phyloP scores from a whole-genome alignment of 1,139 yeast genomes.

The Debaryomyces fabryi region DNA sequence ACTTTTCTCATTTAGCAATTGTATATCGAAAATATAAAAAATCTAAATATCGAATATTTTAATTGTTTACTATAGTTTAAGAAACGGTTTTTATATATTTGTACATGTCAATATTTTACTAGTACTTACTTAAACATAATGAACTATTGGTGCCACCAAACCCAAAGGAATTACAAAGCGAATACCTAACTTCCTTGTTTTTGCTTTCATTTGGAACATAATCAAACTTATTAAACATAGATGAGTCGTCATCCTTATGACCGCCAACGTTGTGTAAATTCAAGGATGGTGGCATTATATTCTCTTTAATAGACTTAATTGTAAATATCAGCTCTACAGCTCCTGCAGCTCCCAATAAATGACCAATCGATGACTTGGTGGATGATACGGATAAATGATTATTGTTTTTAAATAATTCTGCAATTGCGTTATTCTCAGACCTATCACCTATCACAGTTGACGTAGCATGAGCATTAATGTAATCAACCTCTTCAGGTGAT shows the following conservation, averaged over 20 bases:
- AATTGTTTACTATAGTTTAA: too few species aligned
- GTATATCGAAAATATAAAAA: not conserved
- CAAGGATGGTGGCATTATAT: slow-evolving; percentile 75
- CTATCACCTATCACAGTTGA: slow-evolving; percentile 87
- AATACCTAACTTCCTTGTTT: slow-evolving; percentile 49
- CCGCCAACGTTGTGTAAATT: slow-evolving; percentile 63
- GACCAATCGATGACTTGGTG: slow-evolving; percentile 93
- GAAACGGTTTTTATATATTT: too few species aligned
- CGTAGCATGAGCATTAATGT: slow-evolving; percentile 96
- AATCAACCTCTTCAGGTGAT: slow-evolving; percentile 55
- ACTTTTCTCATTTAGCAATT: not conserved
- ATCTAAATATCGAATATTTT: not conserved
- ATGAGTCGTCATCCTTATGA: slow-evolving; percentile 39
- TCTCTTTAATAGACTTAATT: slow-evolving; percentile 59
- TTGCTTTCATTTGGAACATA: slow-evolving; percentile 58
- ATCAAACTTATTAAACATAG: slow-evolving; percentile 53
- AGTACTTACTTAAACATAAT: slow-evolving; percentile 24
- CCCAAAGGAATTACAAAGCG: slow-evolving; percentile 89
- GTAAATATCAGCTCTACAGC: slow-evolving; percentile 89
- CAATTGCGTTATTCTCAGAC: slow-evolving; percentile 82
- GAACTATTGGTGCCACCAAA: slow-evolving; percentile 97
- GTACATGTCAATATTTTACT: not conserved
- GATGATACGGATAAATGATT: slow-evolving; percentile 61
- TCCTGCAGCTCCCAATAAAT: slow-evolving; percentile 94
- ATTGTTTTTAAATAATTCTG: slow-evolving; percentile 45